Conservation (phyloP, 2,329 filamentous ascomycete species). For the Cadophora gregata region DNA sequence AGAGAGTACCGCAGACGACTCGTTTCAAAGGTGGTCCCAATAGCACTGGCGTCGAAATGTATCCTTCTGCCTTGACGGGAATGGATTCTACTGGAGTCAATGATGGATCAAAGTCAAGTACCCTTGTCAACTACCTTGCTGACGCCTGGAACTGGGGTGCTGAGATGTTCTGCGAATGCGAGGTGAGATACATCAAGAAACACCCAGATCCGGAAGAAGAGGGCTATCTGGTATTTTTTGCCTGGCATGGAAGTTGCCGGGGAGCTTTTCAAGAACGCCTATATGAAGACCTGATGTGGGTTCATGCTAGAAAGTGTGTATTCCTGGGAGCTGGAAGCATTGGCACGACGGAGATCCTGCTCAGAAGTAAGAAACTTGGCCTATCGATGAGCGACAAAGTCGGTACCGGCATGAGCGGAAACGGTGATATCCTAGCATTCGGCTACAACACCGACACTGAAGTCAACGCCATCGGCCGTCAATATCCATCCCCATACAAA, state of each 20-base stretch:
- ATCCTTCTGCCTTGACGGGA: constrained; percentile 62
- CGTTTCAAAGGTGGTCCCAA: constrained; percentile 66
- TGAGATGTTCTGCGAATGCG: constrained; percentile 73
- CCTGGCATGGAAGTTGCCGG: constrained; percentile 66
- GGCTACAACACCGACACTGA: constrained; percentile 65
- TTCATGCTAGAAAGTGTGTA: constrained; percentile 67
- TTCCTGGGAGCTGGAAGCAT: constrained; percentile 70
- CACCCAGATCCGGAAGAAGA: constrained; percentile 50
- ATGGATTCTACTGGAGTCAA: constrained; percentile 70
- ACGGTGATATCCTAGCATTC: constrained; percentile 70
- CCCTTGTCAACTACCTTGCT: constrained; percentile 68
- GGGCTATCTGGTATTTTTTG: constrained; percentile 69
- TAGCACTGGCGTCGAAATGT: constrained; percentile 68
- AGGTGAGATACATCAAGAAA: constrained; percentile 67
- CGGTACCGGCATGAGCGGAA: constrained; percentile 67
- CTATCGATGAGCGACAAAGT: constrained; percentile 62
- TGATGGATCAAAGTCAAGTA: constrained; percentile 71
- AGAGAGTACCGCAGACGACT: constrained; percentile 65
- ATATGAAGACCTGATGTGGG: constrained; percentile 68
- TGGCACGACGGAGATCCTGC: constrained; percentile 69
- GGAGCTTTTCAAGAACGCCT: constrained; percentile 60
- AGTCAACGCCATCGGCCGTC: constrained; percentile 61
- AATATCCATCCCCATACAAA: constrained; percentile 55
- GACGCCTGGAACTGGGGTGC: constrained; percentile 77
- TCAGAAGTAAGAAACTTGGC: constrained; percentile 64